A percentile compares a stretch with the other conserved stretches of the same genome.
Conservation (phyloP, 345 rosid genomes). For the Eucalyptus leucophloia region DNA sequence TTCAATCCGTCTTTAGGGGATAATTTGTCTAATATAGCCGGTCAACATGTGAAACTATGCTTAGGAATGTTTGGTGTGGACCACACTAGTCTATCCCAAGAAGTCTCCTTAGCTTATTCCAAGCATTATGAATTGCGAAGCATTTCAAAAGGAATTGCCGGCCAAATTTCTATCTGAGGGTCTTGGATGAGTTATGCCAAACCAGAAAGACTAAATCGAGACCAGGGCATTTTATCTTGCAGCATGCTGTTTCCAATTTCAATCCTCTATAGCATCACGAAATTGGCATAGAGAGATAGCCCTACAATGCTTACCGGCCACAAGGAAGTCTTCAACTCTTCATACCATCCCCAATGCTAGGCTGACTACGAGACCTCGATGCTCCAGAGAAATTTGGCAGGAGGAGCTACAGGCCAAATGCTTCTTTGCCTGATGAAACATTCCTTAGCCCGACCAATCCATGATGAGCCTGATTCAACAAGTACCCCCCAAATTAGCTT, state of each 20-base stretch:
- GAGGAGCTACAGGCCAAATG: background rate
- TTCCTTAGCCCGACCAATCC: background rate
- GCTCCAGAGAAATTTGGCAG: background rate
- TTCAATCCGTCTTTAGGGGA: background rate
- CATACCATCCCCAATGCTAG: background rate
- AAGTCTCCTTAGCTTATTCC: background rate
- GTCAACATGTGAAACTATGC: background rate
- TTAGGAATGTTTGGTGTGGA: background rate
- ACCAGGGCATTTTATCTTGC: background rate
- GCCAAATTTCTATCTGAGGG: background rate
- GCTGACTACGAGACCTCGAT: background rate
- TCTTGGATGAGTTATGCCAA: too few relatives aligned
- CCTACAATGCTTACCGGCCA: background rate
- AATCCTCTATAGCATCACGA: background rate
- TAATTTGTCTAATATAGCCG: background rate
- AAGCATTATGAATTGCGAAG: background rate
- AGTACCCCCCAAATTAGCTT: background rate
- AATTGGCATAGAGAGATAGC: background rate
- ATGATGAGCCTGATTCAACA: background rate
- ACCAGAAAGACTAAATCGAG: background rate
- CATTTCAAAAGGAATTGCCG: background rate
- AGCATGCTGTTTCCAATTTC: background rate
- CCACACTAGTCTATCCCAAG: background rate
- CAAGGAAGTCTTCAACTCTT: background rate
- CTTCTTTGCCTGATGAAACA: background rate